These are phyloP conservation scores for Neurospora sp. DNA, from an alignment of 2,329 filamentous ascomycete species.

Conservation along the genomic window DNA sequence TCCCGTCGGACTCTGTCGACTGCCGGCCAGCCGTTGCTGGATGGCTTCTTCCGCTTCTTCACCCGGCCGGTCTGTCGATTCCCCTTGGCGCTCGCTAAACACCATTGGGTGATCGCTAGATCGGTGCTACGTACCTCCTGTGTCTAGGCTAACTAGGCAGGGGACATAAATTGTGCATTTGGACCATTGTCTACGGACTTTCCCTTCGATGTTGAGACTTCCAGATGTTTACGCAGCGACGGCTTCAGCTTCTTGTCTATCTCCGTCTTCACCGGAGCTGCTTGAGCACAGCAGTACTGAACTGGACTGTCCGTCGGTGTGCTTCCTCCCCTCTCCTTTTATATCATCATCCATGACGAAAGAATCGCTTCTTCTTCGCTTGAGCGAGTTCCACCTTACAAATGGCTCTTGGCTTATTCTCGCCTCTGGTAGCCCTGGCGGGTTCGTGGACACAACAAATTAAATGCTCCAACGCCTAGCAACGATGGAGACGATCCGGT, in stretches of 20 bases:
- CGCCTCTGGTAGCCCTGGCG: neutral
- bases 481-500: neutral
- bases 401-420: neutral
- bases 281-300: neutral
- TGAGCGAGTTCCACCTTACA: neutral
- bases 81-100: neutral
- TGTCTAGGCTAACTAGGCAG: neutral
- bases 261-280: neutral
- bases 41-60: neutral
- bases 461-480: neutral
- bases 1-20: neutral
- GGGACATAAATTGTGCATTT: neutral
- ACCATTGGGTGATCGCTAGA: neutral
- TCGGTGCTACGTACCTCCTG: neutral
- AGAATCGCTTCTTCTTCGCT: neutral
- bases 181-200: neutral
- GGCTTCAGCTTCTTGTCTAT: neutral
- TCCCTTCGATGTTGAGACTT: neutral
- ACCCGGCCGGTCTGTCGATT: neutral
- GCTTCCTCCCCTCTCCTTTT: neutral
- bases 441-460: neutral
- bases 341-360: neutral
- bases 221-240: neutral
- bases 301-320: neutral
- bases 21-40: neutral